Conservation (phyloP, 1,139 yeast species). For the Candida sanyaensis region DNA sequence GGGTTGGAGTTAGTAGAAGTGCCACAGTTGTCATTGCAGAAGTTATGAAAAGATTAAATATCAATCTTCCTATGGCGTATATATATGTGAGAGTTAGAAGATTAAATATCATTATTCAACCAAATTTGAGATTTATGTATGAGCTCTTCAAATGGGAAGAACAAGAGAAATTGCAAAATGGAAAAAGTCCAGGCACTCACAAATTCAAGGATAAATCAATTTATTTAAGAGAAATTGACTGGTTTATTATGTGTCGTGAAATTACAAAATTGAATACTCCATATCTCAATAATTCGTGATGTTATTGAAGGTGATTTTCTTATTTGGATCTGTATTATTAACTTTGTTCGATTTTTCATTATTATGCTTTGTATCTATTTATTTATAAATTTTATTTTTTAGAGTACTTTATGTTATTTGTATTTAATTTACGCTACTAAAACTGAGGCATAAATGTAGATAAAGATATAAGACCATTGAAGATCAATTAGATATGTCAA, state of each 20-base stretch:
- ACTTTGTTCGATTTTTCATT: not conserved
- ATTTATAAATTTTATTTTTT: not conserved
- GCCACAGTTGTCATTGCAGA: conserved; percentile 54
- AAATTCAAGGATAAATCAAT: conserved; percentile 2
- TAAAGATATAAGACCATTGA: too few species aligned
- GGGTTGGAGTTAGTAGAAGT: conserved; percentile 53
- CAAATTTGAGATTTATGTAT: conserved; percentile 50
- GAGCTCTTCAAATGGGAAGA: conserved; percentile 54
- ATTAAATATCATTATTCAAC: conserved; percentile 50
- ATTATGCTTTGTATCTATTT: not conserved
- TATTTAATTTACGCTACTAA: not conserved
- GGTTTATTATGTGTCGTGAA: conserved; percentile 90
- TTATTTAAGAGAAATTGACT: conserved; percentile 69
- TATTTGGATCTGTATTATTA: not conserved
- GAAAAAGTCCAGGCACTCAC: not conserved
- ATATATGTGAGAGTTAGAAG: conserved; percentile 48
- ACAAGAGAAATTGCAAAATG: conserved; percentile 6
- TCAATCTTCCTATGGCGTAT: conserved; percentile 44
- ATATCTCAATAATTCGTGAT: conserved; percentile 30
- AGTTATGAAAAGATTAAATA: conserved; percentile 41
- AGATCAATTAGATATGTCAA: too few species aligned
- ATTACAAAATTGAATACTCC: conserved; percentile 75
- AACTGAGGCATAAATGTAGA: too few species aligned
- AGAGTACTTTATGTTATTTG: not conserved
- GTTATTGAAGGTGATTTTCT: not conserved